A percentile compares a stretch with the other conserved stretches of the same genome.
Conservation (phyloP, 768 basidiomycete genomes). For the Kwoniella mangroviensis region DNA sequence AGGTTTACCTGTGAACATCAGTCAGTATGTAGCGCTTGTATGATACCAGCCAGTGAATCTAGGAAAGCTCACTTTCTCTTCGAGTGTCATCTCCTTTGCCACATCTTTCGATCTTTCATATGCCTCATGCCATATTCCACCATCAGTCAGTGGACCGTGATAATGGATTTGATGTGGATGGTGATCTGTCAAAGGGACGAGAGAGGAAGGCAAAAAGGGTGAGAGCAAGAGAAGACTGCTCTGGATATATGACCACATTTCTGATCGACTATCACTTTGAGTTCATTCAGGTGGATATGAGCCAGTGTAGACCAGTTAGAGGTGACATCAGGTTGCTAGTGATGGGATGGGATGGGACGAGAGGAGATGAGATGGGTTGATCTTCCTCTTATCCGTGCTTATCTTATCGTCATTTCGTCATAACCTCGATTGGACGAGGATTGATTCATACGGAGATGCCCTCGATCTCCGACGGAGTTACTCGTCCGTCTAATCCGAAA, state of each 20-base stretch:
- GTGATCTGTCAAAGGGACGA: background rate
- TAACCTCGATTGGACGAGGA: background rate
- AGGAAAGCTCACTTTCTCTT: conserved; percentile 46
- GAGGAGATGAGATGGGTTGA: background rate
- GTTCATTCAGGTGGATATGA: background rate
- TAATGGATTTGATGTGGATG: background rate
- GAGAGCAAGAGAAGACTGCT: conserved; percentile 11
- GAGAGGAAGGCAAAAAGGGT: background rate
- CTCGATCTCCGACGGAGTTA: conserved; percentile 9
- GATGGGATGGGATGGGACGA: background rate
- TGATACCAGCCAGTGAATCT: background rate
- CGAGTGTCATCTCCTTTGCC: conserved; percentile 47
- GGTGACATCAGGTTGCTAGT: background rate
- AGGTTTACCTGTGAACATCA: conserved; percentile 41
- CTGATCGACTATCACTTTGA: background rate
- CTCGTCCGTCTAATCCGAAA: conserved; percentile 5
- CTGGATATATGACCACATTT: conserved; percentile 20
- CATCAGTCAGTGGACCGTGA: conserved; percentile 24
- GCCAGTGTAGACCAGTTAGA: background rate
- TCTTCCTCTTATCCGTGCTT: background rate
- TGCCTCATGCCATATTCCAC: conserved; percentile 44
- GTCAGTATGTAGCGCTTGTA: background rate
- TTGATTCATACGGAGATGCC: background rate
- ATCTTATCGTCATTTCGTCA: conserved; percentile 1
- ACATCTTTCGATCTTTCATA: conserved; percentile 30